Percentiles rank a stretch among this genome's conserved stretches.
phyloP scores from a whole-genome alignment of 805 yeast genomes.

The Lachancea mirantina region DNA sequence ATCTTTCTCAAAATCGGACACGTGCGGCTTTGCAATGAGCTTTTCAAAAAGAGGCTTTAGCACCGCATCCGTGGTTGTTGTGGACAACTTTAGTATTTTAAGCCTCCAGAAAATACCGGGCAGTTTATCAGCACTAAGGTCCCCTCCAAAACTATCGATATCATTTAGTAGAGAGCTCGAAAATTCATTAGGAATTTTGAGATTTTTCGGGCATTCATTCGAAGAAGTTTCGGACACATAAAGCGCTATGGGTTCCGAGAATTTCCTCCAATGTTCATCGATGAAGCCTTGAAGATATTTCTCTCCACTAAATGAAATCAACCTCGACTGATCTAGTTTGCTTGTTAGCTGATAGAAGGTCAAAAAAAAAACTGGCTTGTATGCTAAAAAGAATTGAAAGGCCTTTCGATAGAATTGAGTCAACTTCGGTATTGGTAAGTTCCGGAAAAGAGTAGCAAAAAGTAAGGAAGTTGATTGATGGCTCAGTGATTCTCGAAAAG shows the following conservation, averaged over 20 bases:
- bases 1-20: constrained; percentile 34
- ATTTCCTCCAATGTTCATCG: constrained; percentile 35
- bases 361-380: constrained; percentile 40
- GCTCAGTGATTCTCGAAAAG: constrained; percentile 5
- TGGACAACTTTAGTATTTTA: constrained; percentile 34
- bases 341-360: constrained; percentile 35
- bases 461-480: constrained; percentile 37
- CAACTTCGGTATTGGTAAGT: constrained; percentile 42
- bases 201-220: constrained; percentile 24
- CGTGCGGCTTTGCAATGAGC: constrained; percentile 4
- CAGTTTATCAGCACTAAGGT: constrained; percentile 12
- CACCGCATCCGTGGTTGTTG: constrained; percentile 20
- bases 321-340: constrained; percentile 38
- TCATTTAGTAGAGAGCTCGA: constrained; percentile 5
- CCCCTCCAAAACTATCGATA: background rate
- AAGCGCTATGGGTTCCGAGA: constrained; percentile 34
- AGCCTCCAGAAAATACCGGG: constrained; percentile 48
- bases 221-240: constrained; percentile 36
- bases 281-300: constrained; percentile 45
- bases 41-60: constrained; percentile 6
- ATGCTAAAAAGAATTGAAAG: constrained; percentile 35
- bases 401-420: constrained; percentile 41
- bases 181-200: constrained; percentile 25
- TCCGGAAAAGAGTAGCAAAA: constrained; percentile 46
- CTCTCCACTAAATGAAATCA: constrained; percentile 36